Conservation (phyloP, 2,329 filamentous ascomycete species). For the Aphanocladium album region DNA sequence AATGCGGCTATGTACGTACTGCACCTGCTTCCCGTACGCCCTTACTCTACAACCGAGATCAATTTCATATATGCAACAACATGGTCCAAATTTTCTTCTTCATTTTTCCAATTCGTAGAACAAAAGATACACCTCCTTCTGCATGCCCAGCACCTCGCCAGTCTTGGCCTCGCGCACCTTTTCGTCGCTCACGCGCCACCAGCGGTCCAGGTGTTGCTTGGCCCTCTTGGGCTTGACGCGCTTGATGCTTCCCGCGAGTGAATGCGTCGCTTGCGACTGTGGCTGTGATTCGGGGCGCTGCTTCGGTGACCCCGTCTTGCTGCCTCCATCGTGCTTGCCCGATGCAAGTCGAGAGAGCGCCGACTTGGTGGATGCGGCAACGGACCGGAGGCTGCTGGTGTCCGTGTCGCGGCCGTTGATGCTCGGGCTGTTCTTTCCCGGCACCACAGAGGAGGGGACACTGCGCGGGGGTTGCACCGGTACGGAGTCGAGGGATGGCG, state of each 20-base stretch:
- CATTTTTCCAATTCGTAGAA: slow-evolving; percentile 82
- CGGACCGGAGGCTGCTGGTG: slow-evolving; percentile 48
- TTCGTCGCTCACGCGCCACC: slow-evolving; percentile 98
- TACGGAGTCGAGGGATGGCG: slow-evolving; percentile 32
- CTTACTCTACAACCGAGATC: neutral
- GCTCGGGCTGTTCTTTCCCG: slow-evolving; percentile 17
- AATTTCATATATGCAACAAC: neutral
- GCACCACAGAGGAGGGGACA: slow-evolving; percentile 23
- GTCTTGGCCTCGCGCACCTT: slow-evolving; percentile 95
- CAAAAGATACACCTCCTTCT: slow-evolving; percentile 89
- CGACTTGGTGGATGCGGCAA: slow-evolving; percentile 52
- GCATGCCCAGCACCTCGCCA: slow-evolving; percentile 84
- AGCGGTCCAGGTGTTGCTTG: slow-evolving; percentile 59
- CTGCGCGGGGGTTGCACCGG: slow-evolving; percentile 24
- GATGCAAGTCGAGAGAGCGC: slow-evolving; percentile 46
- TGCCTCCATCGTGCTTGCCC: slow-evolving; percentile 25
- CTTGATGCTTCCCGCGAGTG: slow-evolving; percentile 19
- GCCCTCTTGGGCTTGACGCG: slow-evolving; percentile 47
- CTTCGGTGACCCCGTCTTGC: slow-evolving; percentile 18
- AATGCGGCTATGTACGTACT: slow-evolving; percentile 2
- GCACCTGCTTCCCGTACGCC: neutral
- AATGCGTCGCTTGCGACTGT: slow-evolving; percentile 13
- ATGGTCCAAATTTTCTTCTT: neutral
- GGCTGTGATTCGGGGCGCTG: slow-evolving; percentile 17
- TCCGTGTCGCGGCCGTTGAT: slow-evolving; percentile 39